Evolutionary conservation across 495 filamentous ascomycete species (phyloP), one percentile per base, ranked within the genome.

Genomic region (Aspergillus bridgeri): DNA sequence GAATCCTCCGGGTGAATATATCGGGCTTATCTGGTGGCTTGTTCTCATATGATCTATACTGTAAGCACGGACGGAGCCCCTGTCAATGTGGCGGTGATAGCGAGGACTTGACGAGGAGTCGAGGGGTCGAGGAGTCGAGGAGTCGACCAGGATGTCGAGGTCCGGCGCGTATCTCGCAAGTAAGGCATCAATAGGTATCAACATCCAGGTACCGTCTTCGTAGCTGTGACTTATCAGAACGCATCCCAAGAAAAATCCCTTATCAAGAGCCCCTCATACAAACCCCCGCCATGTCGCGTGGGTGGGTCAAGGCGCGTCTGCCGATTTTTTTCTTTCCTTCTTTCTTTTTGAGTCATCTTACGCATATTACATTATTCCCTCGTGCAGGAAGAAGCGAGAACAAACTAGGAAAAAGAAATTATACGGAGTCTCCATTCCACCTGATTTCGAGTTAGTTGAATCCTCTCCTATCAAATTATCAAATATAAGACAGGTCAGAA

Each of bases 251-350:
- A 9, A 51, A 22, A 43, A 48, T 54, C 27, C 48, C 57, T 63
- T 63, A 63, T 63, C 60, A 60, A 57, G 50, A 60, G 60, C 60
- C 64, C 60, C 60, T 63, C 64, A 52, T 54, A 53, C 57, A 11
- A 11, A 47, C 42, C 64, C 64, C 60, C 64, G 64, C 64, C 60
- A 63, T 59, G 59, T 61, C 60, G 64, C 64, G 60, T 63, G 58
- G 58, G 53, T 59, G 58, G 58, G 60, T 60, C 52, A 43, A 48
- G 54, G 64, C 64, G 64, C 64, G 64, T 51, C 64, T 63, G 64
- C 60, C 64, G 60, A 66, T 50, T 42, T 47, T 52, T 43, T 51
- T 51, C 42, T 42, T 49, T 50, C 13, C 42, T 20, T 21, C 25
- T 27, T 33, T 2, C 2, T 7, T 33, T 11, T 33, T 38, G 33